Evolutionary conservation across 768 basidiomycete genomes (phyloP), one percentile per base, ranked within the genome.

Genomic region (Leucocoprinus leucothites): DNA sequence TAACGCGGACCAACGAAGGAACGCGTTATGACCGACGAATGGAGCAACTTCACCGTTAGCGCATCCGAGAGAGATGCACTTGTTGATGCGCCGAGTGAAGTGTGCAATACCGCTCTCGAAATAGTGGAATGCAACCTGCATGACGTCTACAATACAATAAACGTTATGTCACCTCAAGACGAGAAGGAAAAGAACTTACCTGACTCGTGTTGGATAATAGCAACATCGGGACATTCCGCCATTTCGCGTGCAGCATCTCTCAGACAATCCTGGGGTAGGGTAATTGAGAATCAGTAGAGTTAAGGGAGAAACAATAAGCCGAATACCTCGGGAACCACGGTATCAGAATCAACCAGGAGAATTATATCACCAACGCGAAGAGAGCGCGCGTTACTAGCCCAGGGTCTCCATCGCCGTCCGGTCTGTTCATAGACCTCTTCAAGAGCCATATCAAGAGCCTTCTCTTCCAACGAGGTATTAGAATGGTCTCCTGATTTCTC

Each of bases 51-150:
- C 89, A 26, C 89, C 89, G 59, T 91, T 91, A 1, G 89, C 86
- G 62, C 83, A 85, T 14, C 83, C 81, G 79, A 91, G 83, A 0
- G 89, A 87, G 36, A 91, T 91, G 65, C 80, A 84, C 67, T 83
- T 84, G 67, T 94, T 93, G 71, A 95, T 91, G 35, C 91, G 81
- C 19, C 85, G 82, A 1, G 93, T 94, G 71, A 96, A 95, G 68
- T 87, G 86, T 11, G 93, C 83, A 57, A 95, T 86, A 16, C 89
- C 91, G 61, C 93, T 93, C 66, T 96, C 93, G 63, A 95, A 94
- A 71, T 89, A 94, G 68, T 93, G 87, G 67, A 88, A 76, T 0
- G 86, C 91, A 53, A 93, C 91, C 69, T 94, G 90, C 86, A 94
- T 91, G 61, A 94, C 91, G 62, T 91, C 89, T 82, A 48, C 18